These are phyloP conservation scores for Schwanniomyces sp. DNA, from an alignment of 805 yeast genomes.

Conservation along the genomic window DNA sequence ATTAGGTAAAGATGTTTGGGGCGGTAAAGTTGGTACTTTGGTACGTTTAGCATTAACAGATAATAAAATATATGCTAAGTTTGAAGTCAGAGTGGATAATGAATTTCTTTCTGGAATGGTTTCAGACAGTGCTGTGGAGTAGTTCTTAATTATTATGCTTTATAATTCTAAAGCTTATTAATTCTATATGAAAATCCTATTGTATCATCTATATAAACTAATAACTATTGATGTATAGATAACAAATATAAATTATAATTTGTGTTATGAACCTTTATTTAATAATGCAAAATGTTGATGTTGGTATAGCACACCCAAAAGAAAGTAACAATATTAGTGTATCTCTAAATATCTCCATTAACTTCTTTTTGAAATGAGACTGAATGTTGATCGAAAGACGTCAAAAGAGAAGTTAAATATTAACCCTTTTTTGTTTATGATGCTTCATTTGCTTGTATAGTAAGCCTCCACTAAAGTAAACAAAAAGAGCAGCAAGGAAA, in stretches of 20 bases:
- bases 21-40: slow-evolving; percentile 53
- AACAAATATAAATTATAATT: neutral
- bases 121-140: slow-evolving; percentile 35
- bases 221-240: neutral
- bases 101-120: slow-evolving; percentile 51
- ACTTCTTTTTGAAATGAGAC: neutral
- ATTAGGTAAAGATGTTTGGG: slow-evolving; percentile 73
- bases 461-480: slow-evolving; percentile 39
- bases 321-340: neutral
- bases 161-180: neutral
- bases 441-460: slow-evolving; percentile 26
- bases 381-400: too few species aligned
- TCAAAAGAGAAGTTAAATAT: neutral
- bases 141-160: neutral
- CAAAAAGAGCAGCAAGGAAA: slow-evolving; percentile 34
- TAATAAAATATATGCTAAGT: slow-evolving; percentile 60
- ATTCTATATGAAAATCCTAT: neutral
- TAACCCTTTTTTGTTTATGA: neutral
- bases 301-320: neutral
- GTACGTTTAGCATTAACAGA: slow-evolving; percentile 52
- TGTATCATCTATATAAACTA: neutral
- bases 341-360: neutral
- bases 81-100: slow-evolving; percentile 51
- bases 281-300: neutral
- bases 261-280: neutral